Percentiles rank a stretch among this genome's conserved stretches.
phyloP scores from a whole-genome alignment of 164 flowering plant genomes.

The Berberis thunbergii region DNA sequence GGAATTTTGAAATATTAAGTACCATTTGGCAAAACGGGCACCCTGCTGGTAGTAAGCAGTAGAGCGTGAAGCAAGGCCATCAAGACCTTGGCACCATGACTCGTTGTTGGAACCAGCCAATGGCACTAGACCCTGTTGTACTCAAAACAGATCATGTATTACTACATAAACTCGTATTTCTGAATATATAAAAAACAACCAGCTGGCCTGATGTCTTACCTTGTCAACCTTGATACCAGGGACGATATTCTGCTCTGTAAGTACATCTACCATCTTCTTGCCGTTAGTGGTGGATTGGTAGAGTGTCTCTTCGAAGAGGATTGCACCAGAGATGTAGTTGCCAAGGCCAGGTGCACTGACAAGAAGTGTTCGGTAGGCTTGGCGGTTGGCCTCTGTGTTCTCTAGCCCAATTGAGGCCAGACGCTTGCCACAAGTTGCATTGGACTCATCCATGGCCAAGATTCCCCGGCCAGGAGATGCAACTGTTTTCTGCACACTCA shows the following conservation, averaged over 20 bases:
- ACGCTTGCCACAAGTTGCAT: conserved; percentile 82
- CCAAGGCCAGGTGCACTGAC: conserved; percentile 81
- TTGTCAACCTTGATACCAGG: conserved; percentile 94
- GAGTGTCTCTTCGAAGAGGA: conserved; percentile 84
- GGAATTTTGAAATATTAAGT: conserved; percentile 3
- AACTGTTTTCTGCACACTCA: conserved; percentile 47
- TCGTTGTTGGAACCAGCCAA: conserved; percentile 84
- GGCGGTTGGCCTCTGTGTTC: conserved; percentile 71
- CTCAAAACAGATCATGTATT: neutral
- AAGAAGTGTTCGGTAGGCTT: conserved; percentile 71
- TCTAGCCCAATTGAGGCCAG: conserved; percentile 73
- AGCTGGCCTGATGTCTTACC: conserved; percentile 22
- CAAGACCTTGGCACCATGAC: conserved; percentile 93
- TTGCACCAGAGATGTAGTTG: conserved; percentile 80
- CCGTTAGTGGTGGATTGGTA: conserved; percentile 86
- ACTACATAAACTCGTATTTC: neutral
- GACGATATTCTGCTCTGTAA: conserved; percentile 55
- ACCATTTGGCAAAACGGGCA: conserved; percentile 95
- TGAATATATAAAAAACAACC: neutral
- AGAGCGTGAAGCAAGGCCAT: conserved; percentile 83
- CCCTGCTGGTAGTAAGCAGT: conserved; percentile 92
- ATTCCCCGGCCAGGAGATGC: conserved; percentile 85
- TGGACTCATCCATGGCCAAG: conserved; percentile 84
- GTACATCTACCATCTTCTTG: conserved; percentile 69
- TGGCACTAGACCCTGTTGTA: conserved; percentile 69